Conservation (phyloP, 202 grass and related monocot species). For the Musa balbisiana region DNA sequence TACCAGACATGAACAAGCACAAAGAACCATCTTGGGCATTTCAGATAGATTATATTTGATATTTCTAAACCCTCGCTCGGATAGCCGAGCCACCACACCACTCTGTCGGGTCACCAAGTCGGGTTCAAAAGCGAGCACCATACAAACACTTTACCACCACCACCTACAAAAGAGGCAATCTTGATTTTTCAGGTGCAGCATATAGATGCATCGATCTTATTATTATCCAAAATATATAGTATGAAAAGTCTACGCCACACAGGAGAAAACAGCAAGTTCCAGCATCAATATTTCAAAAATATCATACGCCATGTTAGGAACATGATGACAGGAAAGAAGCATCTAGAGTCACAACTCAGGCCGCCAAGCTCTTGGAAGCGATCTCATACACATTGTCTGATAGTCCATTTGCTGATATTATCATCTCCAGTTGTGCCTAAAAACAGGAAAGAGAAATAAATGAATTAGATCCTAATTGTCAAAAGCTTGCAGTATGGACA, state of each 20-base stretch:
- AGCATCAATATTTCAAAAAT: background rate
- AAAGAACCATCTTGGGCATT: no score
- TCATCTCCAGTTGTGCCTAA: constrained; percentile 87
- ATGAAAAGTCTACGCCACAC: background rate
- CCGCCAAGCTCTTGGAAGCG: constrained; percentile 80
- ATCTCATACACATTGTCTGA: constrained; percentile 96
- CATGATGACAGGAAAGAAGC: background rate
- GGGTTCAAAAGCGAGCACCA: no score
- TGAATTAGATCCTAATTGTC: background rate
- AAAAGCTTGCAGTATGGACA: background rate
- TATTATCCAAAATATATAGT: background rate
- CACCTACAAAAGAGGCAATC: no score
- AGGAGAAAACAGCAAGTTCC: background rate
- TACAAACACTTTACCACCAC: no score
- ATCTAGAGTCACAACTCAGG: constrained; percentile 18
- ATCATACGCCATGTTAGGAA: background rate
- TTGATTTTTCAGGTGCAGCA: no score
- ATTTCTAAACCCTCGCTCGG: no score
- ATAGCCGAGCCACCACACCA: no score
- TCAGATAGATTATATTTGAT: no score
- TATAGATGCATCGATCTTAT: no score
- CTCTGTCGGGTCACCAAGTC: no score
- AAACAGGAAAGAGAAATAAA: background rate
- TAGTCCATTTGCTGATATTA: constrained; percentile 74
- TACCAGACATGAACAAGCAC: no score